phyloP scores from a whole-genome alignment of 768 basidiomycete genomes.

The Lactarius hengduanensis region DNA sequence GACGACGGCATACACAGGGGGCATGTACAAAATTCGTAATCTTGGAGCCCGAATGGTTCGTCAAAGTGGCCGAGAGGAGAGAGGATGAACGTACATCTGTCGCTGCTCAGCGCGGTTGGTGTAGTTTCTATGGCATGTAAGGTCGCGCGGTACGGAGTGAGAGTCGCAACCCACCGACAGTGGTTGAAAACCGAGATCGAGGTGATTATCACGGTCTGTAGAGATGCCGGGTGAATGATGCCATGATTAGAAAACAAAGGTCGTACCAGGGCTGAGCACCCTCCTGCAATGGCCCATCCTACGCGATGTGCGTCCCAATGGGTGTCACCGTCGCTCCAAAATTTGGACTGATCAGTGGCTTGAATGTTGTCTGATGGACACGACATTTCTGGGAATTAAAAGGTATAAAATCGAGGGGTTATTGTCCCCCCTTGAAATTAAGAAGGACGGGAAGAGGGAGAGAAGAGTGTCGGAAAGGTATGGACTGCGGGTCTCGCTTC shows the following conservation, averaged over 20 bases:
- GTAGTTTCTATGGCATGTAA: constrained; percentile 56
- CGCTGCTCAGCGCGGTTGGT: constrained; percentile 70
- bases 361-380: constrained; percentile 55
- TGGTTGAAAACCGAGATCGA: constrained; percentile 54
- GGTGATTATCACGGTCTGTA: constrained; percentile 62
- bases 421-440: not conserved
- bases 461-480: not conserved
- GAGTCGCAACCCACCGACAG: constrained; percentile 50
- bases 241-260: constrained; percentile 17
- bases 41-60: constrained; percentile 37
- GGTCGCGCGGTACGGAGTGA: not conserved
- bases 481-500: not conserved
- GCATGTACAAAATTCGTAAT: constrained; percentile 82
- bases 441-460: not conserved
- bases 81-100: constrained; percentile 55
- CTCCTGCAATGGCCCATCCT: constrained; percentile 73
- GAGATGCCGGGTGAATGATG: not conserved
- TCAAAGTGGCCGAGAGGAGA: not conserved
- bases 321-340: constrained; percentile 54
- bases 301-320: constrained; percentile 65
- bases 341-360: constrained; percentile 55
- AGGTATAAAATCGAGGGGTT: not conserved
- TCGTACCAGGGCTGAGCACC: constrained; percentile 54
- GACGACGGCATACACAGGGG: constrained; percentile 74
- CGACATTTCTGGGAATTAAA: constrained; percentile 1